Evolutionary conservation across 2,329 filamentous ascomycete genomes (phyloP), one percentile per base, ranked within the genome.

Genomic region (Leptodontidium sp.): DNA sequence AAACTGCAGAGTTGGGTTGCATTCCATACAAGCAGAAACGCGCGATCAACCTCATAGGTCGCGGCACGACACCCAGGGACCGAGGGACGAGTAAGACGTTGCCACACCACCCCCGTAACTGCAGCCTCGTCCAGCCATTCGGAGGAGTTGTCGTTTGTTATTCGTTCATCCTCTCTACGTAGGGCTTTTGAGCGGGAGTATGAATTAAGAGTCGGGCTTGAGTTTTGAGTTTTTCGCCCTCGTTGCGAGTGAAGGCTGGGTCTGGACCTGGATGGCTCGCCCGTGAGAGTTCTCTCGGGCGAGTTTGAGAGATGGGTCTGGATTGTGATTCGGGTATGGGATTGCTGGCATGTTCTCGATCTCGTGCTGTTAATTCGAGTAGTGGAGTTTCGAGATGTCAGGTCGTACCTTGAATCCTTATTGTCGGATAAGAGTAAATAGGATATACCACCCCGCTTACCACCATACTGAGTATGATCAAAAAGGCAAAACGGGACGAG

Each of bases 91-190:
- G 62, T 71, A 59, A 64, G 8, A 67, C 38, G 24, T 12, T 68
- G 67, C 62, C 68, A 69, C 61, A 64, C 40, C 55, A 29, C 49
- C 21, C 21, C 21, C 21, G 21, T 21, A 21, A 26, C 29, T 55
- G 65, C 67, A 71, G 68, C 70, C 70, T 68, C 40, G 63, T 57
- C 55, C 24, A 61, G 47, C 70, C 63, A 70, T 45, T 50, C 69
- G 50, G 55, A 66, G 65, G 9, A 6, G 14, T 59, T 24, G 17
- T 24, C n/a, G 38, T 24, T 45, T 43, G 15, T 38, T n/a, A 67
- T 67, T 65, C 38, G 65, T 59, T 49, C 2, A 15, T 21, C 2
- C 7, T 21, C 17, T 21, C 7, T 9, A n/a, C 21, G 21, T 1
- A 21, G 21, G 15, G 47, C 4, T n/a, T 17, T 49, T 49, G 17